Evolutionary conservation across 2,329 filamentous ascomycete species (phyloP).

Genomic region (Epichloe baconii): DNA sequence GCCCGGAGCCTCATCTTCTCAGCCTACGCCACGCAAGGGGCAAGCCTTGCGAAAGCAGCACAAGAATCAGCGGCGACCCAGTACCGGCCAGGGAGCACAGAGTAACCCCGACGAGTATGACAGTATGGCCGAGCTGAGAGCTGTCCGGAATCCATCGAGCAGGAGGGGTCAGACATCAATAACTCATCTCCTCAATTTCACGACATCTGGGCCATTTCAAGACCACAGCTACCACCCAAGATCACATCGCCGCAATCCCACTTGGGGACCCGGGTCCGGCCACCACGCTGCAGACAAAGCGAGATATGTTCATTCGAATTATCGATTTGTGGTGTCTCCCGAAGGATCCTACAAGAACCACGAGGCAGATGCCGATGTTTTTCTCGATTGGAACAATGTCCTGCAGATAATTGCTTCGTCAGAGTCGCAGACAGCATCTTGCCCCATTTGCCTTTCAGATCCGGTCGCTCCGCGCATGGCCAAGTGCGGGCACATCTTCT

Average conservation of each 20-base stretch:
- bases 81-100: constrained; percentile 24
- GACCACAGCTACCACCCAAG: constrained; percentile 40
- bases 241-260: constrained; percentile 56
- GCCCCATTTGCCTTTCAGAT: constrained; percentile 87
- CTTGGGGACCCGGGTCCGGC: constrained; percentile 77
- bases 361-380: constrained; percentile 73
- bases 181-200: constrained; percentile 90
- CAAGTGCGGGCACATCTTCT: constrained; percentile 94
- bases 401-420: constrained; percentile 84
- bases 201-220: constrained; percentile 58
- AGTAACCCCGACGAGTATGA: constrained; percentile 59
- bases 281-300: constrained; percentile 88
- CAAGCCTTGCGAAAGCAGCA: constrained; percentile 73
- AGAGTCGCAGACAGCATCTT: constrained; percentile 76
- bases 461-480: constrained; percentile 95
- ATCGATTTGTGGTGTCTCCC: constrained; percentile 88
- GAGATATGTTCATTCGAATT: constrained; percentile 86
- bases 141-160: constrained; percentile 43
- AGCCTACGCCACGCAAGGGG: constrained; percentile 51
- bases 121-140: constrained; percentile 66
- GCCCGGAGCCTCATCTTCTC: constrained; percentile 18
- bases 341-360: constrained; percentile 67
- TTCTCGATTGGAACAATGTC: constrained; percentile 82
- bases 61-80: constrained; percentile 64
- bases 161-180: constrained; percentile 93